These are phyloP conservation scores for Mycotypha africana DNA, from an alignment of 371 early-diverging fungal species.

Conservation along the genomic window DNA sequence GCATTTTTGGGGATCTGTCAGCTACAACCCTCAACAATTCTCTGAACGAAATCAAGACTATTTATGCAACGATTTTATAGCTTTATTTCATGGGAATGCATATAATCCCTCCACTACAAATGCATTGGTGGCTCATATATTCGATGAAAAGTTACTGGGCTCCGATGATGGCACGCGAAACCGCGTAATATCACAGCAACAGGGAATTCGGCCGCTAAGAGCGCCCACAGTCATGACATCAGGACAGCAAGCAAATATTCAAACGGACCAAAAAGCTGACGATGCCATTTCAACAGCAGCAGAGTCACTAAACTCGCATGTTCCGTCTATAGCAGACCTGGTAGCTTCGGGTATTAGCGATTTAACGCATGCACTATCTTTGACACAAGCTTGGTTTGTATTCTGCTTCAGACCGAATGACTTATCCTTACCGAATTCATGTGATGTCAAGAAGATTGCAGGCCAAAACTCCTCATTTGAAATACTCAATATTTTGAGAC, in stretches of 20 bases:
- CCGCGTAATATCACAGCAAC: conserved; percentile 25
- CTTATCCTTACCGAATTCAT: conserved; percentile 44
- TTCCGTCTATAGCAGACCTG: conserved; percentile 45
- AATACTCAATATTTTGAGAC: conserved; percentile 43
- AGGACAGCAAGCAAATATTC: not conserved
- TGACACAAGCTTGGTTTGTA: conserved; percentile 71
- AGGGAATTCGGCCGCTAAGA: conserved; percentile 40
- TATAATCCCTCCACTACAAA: conserved; percentile 55
- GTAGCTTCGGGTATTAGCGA: conserved; percentile 51
- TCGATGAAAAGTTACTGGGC: conserved; percentile 61
- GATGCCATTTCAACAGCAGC: conserved; percentile 10
- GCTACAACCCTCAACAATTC: conserved; percentile 68
- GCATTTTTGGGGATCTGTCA: conserved; percentile 74
- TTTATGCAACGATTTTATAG: conserved; percentile 74
- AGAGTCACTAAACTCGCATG: conserved; percentile 7
- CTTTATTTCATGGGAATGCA: conserved; percentile 59
- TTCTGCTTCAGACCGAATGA: conserved; percentile 76
- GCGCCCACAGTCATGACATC: conserved; percentile 9
- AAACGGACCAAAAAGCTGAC: conserved; percentile 2
- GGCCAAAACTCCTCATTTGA: conserved; percentile 50
- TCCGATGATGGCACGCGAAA: conserved; percentile 52
- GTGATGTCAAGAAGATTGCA: conserved; percentile 52
- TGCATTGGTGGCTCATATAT: conserved; percentile 71
- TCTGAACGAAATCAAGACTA: conserved; percentile 65
- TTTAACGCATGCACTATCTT: conserved; percentile 63